phyloP scores from a whole-genome alignment of 106 monocot genomes.

The Dendrobium huoshanense region DNA sequence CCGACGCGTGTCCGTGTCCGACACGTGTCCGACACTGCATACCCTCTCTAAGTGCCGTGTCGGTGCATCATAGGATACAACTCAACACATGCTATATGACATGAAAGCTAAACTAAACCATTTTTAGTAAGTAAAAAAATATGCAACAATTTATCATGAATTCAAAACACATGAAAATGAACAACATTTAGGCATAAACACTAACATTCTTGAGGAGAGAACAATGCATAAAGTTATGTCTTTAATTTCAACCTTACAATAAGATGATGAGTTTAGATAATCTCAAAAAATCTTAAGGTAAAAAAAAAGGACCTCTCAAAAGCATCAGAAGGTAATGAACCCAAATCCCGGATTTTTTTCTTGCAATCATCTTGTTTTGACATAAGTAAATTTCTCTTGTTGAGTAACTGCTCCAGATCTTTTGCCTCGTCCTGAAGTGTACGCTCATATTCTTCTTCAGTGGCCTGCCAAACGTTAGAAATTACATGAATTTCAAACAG shows the following conservation, averaged over 20 bases:
- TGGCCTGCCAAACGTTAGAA: conserved; percentile 31
- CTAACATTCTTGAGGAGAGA: neutral
- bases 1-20: too few species aligned
- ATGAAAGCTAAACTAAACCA: neutral
- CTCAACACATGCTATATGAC: neutral
- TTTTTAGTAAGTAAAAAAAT: neutral
- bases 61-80: too few species aligned
- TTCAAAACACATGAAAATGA: neutral
- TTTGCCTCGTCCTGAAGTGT: conserved; percentile 80
- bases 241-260: neutral
- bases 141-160: neutral
- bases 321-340: conserved; percentile 93
- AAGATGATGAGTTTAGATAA: neutral
- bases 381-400: conserved; percentile 63
- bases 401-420: conserved; percentile 83
- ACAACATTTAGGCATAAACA: neutral
- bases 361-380: conserved; percentile 85
- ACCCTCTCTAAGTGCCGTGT: too few species aligned
- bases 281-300: neutral
- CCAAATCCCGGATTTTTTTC: conserved; percentile 93
- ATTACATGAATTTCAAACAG: neutral
- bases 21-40: too few species aligned
- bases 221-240: neutral
- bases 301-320: conserved; percentile 71
- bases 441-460: conserved; percentile 64